phyloP scores from a whole-genome alignment of 495 filamentous ascomycete genomes.

The Aspergillus campestris region DNA sequence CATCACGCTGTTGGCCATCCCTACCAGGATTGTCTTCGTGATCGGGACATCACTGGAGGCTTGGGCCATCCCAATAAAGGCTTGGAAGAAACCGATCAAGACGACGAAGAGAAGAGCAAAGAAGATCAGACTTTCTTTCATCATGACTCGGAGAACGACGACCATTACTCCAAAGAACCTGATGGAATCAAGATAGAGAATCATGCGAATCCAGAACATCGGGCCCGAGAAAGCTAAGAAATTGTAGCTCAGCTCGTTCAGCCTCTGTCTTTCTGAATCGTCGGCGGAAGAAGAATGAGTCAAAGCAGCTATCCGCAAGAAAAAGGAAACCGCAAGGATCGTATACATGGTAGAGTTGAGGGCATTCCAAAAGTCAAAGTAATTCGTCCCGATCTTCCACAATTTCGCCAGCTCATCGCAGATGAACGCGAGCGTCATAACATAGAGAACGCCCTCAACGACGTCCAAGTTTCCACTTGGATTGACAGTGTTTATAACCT shows the following conservation, averaged over 20 bases:
- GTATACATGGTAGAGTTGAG: slow-evolving; percentile 82
- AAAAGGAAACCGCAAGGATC: slow-evolving; percentile 66
- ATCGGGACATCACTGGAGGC: slow-evolving; percentile 57
- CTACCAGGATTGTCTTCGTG: slow-evolving; percentile 68
- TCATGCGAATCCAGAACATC: slow-evolving; percentile 92
- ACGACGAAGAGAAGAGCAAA: slow-evolving; percentile 88
- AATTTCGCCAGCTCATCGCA: slow-evolving; percentile 80
- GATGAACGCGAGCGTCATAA: slow-evolving; percentile 89
- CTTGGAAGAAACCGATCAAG: slow-evolving; percentile 84
- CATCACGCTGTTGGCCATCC: slow-evolving; percentile 88
- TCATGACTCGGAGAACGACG: slow-evolving; percentile 96
- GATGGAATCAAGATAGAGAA: slow-evolving; percentile 88
- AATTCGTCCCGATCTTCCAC: slow-evolving; percentile 84
- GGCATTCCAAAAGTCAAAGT: slow-evolving; percentile 90
- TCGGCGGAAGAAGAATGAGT: slow-evolving; percentile 44
- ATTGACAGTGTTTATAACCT: slow-evolving; percentile 89
- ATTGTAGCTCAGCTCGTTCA: slow-evolving; percentile 82
- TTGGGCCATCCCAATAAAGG: slow-evolving; percentile 88
- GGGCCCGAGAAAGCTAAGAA: slow-evolving; percentile 85
- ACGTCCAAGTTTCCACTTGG: slow-evolving; percentile 68
- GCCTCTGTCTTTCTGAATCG: slow-evolving; percentile 47
- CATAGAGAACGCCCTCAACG: slow-evolving; percentile 77
- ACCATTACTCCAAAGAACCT: slow-evolving; percentile 98
- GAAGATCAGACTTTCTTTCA: slow-evolving; percentile 97
- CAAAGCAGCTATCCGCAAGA: slow-evolving; percentile 69